These are phyloP conservation scores for Erythrophleum ivorense DNA, from an alignment of 331 rosid species.

Conservation along the genomic window DNA sequence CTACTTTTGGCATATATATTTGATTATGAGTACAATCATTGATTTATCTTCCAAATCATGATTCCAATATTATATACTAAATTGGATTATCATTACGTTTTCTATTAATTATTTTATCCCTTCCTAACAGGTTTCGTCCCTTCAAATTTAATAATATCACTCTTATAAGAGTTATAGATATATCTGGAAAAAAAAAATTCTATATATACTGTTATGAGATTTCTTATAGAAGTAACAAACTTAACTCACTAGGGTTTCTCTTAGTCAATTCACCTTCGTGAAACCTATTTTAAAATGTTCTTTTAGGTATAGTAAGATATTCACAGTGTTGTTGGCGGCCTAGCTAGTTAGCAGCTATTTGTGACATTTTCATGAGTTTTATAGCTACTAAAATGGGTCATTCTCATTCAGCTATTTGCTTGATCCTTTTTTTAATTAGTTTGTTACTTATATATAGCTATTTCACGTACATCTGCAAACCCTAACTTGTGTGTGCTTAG, in stretches of 20 bases:
- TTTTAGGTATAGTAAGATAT: background rate
- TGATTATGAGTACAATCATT: background rate
- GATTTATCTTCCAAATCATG: background rate
- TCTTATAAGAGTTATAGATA: too few species aligned
- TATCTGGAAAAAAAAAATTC: too few species aligned
- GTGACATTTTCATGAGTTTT: too few species aligned
- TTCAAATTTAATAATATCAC: background rate
- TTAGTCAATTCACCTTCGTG: background rate
- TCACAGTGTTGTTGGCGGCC: background rate
- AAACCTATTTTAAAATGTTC: background rate
- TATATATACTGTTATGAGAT: too few species aligned
- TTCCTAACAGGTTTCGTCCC: background rate
- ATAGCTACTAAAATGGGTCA: background rate
- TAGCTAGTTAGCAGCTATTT: background rate
- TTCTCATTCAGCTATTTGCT: background rate
- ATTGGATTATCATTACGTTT: background rate
- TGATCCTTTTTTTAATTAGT: slow-evolving; percentile 1
- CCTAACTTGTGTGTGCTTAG: background rate
- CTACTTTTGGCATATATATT: background rate
- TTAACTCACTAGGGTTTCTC: background rate
- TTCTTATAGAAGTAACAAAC: too few species aligned
- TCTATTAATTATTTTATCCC: background rate
- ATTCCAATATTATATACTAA: background rate
- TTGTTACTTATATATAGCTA: background rate
- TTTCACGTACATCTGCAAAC: background rate